Base-by-base conservation (phyloP, 1,284 basidiomycete genomes). In the Cutaneotrichosporon daszewskae region DNA sequence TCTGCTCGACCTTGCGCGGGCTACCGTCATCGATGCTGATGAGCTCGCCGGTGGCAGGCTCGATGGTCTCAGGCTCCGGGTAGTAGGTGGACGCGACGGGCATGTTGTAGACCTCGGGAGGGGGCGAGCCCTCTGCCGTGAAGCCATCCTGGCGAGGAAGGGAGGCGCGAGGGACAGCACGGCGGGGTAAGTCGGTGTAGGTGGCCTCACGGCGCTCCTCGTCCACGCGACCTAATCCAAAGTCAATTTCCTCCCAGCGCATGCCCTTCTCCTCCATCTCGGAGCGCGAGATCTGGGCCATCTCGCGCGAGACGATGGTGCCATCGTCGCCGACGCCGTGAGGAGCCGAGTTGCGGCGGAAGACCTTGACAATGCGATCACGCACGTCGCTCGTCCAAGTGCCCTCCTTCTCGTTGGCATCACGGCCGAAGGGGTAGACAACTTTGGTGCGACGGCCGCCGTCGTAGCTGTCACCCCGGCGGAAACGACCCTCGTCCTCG, bases 161-260 rank as follows among this genome's bases (percentile, higher is more conserved):
- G 12, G 24, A 40, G 6, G 24, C 38, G 14, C 41, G 36, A 13
- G 40, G 40, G 16, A 23, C 36, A 16, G 22, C 39, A 24, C 36
- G 31, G 25, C 46, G 46, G 3, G 52, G 48, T 1, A 51, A 38
- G 40, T 50, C 49, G 31, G 52, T 54, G 43, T 51, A 54, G 16
- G 42, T 48, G 22, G 33, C 46, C 33, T 49, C 50, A 27, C 46
- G 40, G 20, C 54, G 45, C 8, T 49, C 51, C 53, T 64, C 61
- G 51, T 72, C 69, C 34, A 72, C 37, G 44, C 60, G 55, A 35
- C 68, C 68, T 20, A 72, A 57, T 26, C 69, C 68, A 52, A 72
- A 72, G 52, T 72, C 69, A 37, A 72, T 69, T 41, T 71, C 68
- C 51, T 72, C 69, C 68, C 69, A 72, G 33, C 62, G 62, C 52